Evolutionary conservation across 768 basidiomycete genomes (phyloP).

Genomic region (Mycena rosella): DNA sequence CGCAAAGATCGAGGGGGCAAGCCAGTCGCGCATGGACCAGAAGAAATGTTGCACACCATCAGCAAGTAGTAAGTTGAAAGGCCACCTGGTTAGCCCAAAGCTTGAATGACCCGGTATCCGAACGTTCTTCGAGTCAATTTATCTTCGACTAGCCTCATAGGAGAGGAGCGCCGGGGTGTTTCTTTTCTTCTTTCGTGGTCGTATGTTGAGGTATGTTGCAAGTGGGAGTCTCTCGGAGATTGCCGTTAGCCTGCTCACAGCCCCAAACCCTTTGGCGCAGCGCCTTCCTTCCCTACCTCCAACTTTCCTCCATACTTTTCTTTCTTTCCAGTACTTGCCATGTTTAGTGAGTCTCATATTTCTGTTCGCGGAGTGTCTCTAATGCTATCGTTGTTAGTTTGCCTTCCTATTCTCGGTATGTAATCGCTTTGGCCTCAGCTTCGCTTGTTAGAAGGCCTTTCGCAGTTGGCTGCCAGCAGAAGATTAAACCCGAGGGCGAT

Average conservation of each 20-base stretch:
- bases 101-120: not conserved
- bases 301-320: not conserved
- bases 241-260: no score
- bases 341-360: constrained; percentile 42
- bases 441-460: constrained; percentile 29
- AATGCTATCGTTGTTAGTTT: constrained; percentile 51
- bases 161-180: no score
- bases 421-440: constrained; percentile 20
- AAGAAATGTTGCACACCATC: not conserved
- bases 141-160: constrained; percentile 17
- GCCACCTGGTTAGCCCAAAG: not conserved
- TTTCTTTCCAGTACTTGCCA: constrained; percentile 24
- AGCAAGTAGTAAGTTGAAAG: no score
- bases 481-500: constrained; percentile 66
- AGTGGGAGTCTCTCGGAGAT: no score
- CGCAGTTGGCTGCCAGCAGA: constrained; percentile 77
- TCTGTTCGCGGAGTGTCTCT: not conserved
- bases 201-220: no score
- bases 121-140: constrained; percentile 16
- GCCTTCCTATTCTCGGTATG: constrained; percentile 66
- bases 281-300: not conserved
- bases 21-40: not conserved
- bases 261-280: not conserved
- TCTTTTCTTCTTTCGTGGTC: no score
- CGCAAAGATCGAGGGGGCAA: not conserved